Evolutionary conservation across 257 asterid species (phyloP).

Genomic region (Verbena officinalis): DNA sequence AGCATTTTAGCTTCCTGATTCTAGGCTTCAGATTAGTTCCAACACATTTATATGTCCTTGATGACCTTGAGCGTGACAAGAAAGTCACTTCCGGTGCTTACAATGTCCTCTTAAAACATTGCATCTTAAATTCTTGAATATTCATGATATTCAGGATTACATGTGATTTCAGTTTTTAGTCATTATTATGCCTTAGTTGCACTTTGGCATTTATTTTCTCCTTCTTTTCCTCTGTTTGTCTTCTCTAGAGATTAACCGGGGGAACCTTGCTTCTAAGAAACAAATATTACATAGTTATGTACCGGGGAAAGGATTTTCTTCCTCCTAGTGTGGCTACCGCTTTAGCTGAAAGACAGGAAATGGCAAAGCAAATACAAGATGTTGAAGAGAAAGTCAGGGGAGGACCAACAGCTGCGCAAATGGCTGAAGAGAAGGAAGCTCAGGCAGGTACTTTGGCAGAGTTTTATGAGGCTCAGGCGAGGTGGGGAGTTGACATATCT

Average conservation of each 20-base stretch:
- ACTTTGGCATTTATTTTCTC: conserved; percentile 10
- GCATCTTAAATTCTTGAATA: conserved; percentile 21
- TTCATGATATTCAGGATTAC: conserved; percentile 14
- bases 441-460: conserved; percentile 90
- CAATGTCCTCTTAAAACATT: not conserved
- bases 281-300: conserved; percentile 88
- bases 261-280: conserved; percentile 90
- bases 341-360: conserved; percentile 81
- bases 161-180: conserved; percentile 3
- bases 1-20: conserved; percentile 3
- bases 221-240: conserved; percentile 24
- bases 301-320: conserved; percentile 96
- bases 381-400: conserved; percentile 79
- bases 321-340: conserved; percentile 86
- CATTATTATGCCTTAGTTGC: conserved; percentile 4
- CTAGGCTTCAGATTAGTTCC: not conserved
- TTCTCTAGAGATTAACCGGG: conserved; percentile 76
- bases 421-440: conserved; percentile 55
- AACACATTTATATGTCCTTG: conserved; percentile 17
- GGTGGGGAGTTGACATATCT: conserved; percentile 82
- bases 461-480: conserved; percentile 91
- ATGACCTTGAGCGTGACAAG: conserved; percentile 17
- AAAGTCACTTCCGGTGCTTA: not conserved
- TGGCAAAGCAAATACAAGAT: conserved; percentile 80
- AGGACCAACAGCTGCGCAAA: conserved; percentile 40